These are phyloP conservation scores for Kingdonia uniflora DNA, from an alignment of 164 flowering plant species.

Conservation along the genomic window DNA sequence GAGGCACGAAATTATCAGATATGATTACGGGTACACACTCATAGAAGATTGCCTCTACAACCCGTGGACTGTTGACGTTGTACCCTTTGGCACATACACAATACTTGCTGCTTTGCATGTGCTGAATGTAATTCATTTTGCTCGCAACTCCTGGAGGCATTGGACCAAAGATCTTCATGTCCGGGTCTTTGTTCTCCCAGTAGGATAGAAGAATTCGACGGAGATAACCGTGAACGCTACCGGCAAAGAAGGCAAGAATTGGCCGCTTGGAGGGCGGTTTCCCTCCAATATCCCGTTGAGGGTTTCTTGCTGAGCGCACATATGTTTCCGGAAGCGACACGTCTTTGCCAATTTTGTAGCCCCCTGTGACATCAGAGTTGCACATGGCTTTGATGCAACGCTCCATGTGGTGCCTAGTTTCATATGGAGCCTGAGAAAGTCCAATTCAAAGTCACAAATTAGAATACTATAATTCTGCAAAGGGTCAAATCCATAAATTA, in stretches of 20 bases:
- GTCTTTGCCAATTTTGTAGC: constrained; percentile 8
- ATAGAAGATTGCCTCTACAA: constrained; percentile 9
- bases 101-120: constrained; percentile 11
- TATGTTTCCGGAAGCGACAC: constrained; percentile 9
- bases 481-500: no score
- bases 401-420: constrained; percentile 5
- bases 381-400: constrained; percentile 9
- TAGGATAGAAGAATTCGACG: constrained; percentile 5
- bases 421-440: constrained; percentile 9
- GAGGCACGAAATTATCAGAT: constrained; percentile 11
- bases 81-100: constrained; percentile 11
- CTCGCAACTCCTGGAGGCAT: not conserved
- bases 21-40: constrained; percentile 9
- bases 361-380: constrained; percentile 6
- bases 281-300: constrained; percentile 8
- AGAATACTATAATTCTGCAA: no score
- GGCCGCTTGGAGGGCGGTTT: constrained; percentile 6
- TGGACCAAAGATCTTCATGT: constrained; percentile 7
- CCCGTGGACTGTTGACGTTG: constrained; percentile 8
- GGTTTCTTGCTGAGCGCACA: not conserved
- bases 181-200: constrained; percentile 12
- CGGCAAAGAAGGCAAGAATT: constrained; percentile 12
- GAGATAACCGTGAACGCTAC: constrained; percentile 10
- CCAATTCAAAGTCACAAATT: not conserved
- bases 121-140: constrained; percentile 7